Percentiles rank a stretch among this genome's conserved stretches.
Evolutionary conservation across 805 yeast genomes (phyloP).

Genomic region (Millerozyma acaciae): DNA sequence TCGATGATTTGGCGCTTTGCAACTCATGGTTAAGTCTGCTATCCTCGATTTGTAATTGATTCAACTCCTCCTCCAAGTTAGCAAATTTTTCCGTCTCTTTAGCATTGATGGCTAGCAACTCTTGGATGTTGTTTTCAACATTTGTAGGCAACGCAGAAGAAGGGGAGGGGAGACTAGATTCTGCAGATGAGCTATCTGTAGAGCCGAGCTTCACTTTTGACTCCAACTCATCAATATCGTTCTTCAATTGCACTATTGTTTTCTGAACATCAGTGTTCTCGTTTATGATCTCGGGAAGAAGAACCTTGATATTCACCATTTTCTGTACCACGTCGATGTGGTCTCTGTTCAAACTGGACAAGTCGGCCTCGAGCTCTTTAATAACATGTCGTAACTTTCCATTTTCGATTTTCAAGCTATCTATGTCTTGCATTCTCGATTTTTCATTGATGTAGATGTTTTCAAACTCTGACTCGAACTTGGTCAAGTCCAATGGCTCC

Average conservation of each 20-base stretch:
- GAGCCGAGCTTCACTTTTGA: conserved; percentile 23
- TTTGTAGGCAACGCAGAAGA: conserved; percentile 27
- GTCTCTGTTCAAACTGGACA: conserved; percentile 68
- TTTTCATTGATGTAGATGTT: conserved; percentile 68
- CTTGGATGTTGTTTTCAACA: conserved; percentile 34
- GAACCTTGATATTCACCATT: conserved; percentile 75
- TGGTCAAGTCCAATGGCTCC: conserved; percentile 65
- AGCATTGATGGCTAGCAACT: conserved; percentile 33
- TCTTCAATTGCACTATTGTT: conserved; percentile 34
- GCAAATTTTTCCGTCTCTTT: conserved; percentile 36
- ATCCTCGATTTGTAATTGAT: conserved; percentile 23
- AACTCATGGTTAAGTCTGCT: conserved; percentile 20
- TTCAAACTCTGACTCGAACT: conserved; percentile 70
- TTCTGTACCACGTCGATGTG: conserved; percentile 85
- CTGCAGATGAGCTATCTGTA: conserved; percentile 7
- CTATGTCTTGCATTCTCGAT: conserved; percentile 61
- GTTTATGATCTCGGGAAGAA: conserved; percentile 68
- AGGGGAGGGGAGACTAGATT: conserved; percentile 4
- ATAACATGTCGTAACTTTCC: conserved; percentile 71
- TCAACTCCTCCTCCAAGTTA: conserved; percentile 34
- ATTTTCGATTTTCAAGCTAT: conserved; percentile 56
- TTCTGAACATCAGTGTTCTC: conserved; percentile 61
- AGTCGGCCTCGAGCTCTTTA: conserved; percentile 65
- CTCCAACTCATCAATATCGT: conserved; percentile 39
- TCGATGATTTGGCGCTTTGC: conserved; percentile 10